A percentile compares a stretch with the other conserved stretches of the same genome.
Conservation (phyloP, 768 basidiomycete genomes). For the Rhizopogon vesiculosus region DNA sequence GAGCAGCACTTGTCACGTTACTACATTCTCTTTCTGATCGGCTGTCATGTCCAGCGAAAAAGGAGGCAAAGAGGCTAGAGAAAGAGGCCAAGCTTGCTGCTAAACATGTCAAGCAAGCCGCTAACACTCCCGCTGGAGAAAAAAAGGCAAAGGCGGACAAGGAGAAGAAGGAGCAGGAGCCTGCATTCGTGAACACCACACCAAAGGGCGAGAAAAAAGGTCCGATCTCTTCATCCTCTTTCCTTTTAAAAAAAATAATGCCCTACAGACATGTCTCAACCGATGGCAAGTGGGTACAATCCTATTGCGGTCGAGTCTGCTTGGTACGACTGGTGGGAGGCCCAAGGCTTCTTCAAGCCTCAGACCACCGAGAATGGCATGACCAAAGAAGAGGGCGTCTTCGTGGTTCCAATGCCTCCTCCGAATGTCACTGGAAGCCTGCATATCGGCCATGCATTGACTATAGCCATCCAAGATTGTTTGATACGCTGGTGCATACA, state of each 20-base stretch:
- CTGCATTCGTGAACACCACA: conserved; percentile 82
- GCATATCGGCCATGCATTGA: conserved; percentile 94
- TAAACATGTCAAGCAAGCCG: conserved; percentile 43
- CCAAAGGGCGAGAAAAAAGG: conserved; percentile 95
- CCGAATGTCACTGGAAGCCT: conserved; percentile 96
- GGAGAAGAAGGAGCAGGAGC: conserved; percentile 64
- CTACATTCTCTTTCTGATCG: neutral
- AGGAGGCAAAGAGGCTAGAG: conserved; percentile 77
- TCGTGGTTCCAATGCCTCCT: conserved; percentile 87
- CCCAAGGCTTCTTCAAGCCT: conserved; percentile 88
- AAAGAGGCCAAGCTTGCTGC: conserved; percentile 77
- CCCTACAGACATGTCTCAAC: conserved; percentile 67
- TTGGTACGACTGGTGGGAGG: conserved; percentile 98
- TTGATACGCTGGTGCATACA: conserved; percentile 77
- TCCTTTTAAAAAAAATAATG: conserved; percentile 4
- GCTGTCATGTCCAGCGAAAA: conserved; percentile 52
- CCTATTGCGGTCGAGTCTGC: conserved; percentile 91
- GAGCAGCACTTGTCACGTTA: conserved; percentile 5
- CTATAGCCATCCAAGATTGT: conserved; percentile 86
- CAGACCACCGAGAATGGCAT: conserved; percentile 52
- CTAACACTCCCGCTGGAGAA: conserved; percentile 38
- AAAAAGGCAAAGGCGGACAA: conserved; percentile 78
- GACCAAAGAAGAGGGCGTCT: conserved; percentile 58
- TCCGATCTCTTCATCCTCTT: conserved; percentile 22
- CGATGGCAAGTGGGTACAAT: conserved; percentile 93